A percentile compares a stretch with the other conserved stretches of the same genome.
Evolutionary conservation across 345 rosid genomes (phyloP).

Genomic region (Gossypium sturtianum): DNA sequence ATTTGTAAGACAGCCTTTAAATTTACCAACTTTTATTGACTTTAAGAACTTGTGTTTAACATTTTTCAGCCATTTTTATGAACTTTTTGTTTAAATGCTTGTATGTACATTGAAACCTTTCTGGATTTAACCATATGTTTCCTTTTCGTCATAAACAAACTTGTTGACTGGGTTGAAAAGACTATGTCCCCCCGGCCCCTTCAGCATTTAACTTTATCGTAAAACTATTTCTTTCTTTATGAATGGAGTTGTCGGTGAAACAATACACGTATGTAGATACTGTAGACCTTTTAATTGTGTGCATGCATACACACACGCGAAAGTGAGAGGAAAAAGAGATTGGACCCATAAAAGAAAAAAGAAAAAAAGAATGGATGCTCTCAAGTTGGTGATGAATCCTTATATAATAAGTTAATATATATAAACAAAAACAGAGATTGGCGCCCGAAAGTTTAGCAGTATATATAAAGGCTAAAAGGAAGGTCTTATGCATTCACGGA

Average conservation of each 20-base stretch:
- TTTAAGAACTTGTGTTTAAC: not conserved
- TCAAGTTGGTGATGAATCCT: not conserved
- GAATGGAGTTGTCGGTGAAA: too few relatives aligned
- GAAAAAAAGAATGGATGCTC: not conserved
- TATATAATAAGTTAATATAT: not conserved
- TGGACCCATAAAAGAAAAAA: not conserved
- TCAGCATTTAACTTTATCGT: too few relatives aligned
- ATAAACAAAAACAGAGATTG: not conserved
- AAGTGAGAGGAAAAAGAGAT: not conserved
- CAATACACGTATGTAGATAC: too few relatives aligned
- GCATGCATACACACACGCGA: not conserved
- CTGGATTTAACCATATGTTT: too few relatives aligned
- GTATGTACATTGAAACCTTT: too few relatives aligned
- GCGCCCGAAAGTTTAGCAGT: not conserved
- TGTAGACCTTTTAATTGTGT: not conserved
- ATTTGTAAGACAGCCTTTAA: not conserved
- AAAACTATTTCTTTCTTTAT: too few relatives aligned
- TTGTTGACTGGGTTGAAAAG: too few relatives aligned
- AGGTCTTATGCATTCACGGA: not conserved
- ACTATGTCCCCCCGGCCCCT: too few relatives aligned
- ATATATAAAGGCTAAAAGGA: conserved; percentile 1
- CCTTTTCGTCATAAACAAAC: too few relatives aligned
- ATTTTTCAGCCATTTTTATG: not conserved
- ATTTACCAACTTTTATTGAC: conserved; percentile 2
- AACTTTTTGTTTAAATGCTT: too few relatives aligned